Base-by-base conservation (phyloP, 2,329 filamentous ascomycete genomes). In the Pyrenochaeta sp. region DNA sequence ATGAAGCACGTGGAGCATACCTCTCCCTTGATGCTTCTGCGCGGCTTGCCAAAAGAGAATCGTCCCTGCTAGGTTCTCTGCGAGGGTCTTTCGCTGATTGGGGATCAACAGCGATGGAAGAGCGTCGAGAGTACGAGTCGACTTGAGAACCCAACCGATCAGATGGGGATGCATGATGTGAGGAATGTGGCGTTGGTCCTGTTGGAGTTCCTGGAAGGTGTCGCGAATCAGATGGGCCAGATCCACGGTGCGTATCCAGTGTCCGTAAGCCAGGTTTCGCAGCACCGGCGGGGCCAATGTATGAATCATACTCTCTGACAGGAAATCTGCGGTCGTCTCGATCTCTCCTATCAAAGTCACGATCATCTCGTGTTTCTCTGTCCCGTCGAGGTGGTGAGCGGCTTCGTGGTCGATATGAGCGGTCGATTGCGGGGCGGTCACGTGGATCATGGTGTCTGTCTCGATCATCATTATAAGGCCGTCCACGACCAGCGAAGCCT, bases 371-470 rank as follows among this genome's bases (percentile, higher is more conserved):
- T 14, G 56, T 34, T 34, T 78, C 75, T 46, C 75, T 77, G 29
- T 86, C 86, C 44, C 74, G 64, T 43, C 67, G 36, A 10, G 84
- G 82, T 60, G 86, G 83, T 51, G 85, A 87, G 51, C 85, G 80
- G 58, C 83, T 86, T 59, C 87, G 77, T 13, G 80, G 81, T 41
- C 77, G 72, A 55, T 88, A 87, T 9, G 82, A 79, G 47, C 65
- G 61, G 39, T 69, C 64, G n/a, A 34, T 34, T 17, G 60, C 53
- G 28, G 61, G 50, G 9, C 64, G 64, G 38, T 67, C 67, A 37
- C 65, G 63, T 40, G 60, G 53, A 32, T 69, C 65, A 42, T 88
- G 77, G 27, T 69, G 64, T 23, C 64, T 53, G 35, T 88, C 78
- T 18, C 82, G 68, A 18, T 77, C 77, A 32, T 76, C 76, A 27